These are phyloP conservation scores for Middelhovenomyces tepae DNA, from an alignment of 805 yeast species.

Conservation along the genomic window DNA sequence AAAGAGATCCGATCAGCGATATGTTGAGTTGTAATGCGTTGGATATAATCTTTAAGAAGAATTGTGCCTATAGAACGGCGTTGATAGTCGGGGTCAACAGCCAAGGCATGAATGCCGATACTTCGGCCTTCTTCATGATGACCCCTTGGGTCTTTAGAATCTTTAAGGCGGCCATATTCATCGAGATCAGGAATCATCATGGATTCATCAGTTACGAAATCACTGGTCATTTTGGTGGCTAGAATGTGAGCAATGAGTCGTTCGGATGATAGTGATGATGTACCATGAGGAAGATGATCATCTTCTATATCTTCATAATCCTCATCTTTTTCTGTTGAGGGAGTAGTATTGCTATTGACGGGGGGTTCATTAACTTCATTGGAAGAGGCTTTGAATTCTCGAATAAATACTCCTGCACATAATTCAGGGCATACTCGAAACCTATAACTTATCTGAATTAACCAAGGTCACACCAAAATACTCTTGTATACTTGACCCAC, in stretches of 20 bases:
- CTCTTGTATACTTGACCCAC: too few relatives aligned
- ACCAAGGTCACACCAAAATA: too few relatives aligned
- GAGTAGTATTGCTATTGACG: too few relatives aligned
- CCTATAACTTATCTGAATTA: slow-evolving; percentile 53
- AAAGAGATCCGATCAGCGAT: slow-evolving; percentile 64
- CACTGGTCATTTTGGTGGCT: slow-evolving; percentile 55
- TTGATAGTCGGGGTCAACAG: slow-evolving; percentile 67
- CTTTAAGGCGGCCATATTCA: slow-evolving; percentile 17
- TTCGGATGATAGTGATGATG: slow-evolving; percentile 2
- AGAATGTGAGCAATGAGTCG: slow-evolving; percentile 61
- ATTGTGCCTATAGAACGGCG: slow-evolving; percentile 77
- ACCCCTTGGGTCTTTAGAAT: slow-evolving; percentile 36
- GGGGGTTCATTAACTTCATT: too few relatives aligned
- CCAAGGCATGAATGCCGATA: slow-evolving; percentile 78
- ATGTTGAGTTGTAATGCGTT: slow-evolving; percentile 80
- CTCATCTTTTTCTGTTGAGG: slow-evolving; percentile 26
- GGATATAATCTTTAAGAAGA: slow-evolving; percentile 80
- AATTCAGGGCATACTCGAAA: slow-evolving; percentile 81
- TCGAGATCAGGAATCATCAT: slow-evolving; percentile 50
- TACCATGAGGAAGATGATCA: slow-evolving; percentile 17
- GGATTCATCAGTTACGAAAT: slow-evolving; percentile 44
- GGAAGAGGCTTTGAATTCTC: too few relatives aligned
- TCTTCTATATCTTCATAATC: slow-evolving; percentile 29
- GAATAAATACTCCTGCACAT: slow-evolving; percentile 75
- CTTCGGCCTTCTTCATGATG: slow-evolving; percentile 67